Percentiles rank a stretch among this genome's conserved stretches.
phyloP scores from a whole-genome alignment of 495 filamentous ascomycete species.

The Niebla homalea region DNA sequence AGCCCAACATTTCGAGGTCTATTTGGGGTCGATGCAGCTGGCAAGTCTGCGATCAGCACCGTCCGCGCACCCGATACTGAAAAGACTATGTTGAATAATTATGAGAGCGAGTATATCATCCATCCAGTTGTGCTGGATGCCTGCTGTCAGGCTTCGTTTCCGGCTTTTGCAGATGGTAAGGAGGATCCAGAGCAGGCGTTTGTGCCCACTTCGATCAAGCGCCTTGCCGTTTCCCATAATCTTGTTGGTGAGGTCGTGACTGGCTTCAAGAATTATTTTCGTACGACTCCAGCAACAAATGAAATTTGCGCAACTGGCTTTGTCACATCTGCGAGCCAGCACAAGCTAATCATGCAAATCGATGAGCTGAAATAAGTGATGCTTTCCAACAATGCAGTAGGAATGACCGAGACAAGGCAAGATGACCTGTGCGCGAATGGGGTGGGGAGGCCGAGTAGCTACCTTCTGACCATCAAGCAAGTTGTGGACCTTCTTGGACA shows the following conservation, averaged over 20 bases:
- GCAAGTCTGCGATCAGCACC: neutral
- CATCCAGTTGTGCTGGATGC: slow-evolving; percentile 2
- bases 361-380: neutral
- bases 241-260: slow-evolving; percentile 1
- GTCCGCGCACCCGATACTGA: slow-evolving; percentile 2
- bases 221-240: slow-evolving; percentile 14
- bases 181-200: slow-evolving; percentile 10
- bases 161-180: slow-evolving; percentile 6
- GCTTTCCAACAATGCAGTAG: neutral
- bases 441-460: neutral
- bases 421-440: neutral
- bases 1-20: slow-evolving; percentile 19
- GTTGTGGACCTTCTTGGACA: neutral
- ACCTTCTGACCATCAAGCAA: neutral
- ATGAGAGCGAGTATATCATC: neutral
- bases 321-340: neutral
- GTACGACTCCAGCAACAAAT: slow-evolving; percentile 7
- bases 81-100: slow-evolving; percentile 1
- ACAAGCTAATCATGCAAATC: neutral
- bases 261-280: slow-evolving; percentile 13
- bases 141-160: slow-evolving; percentile 2
- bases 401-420: neutral
- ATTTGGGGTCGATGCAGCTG: neutral
- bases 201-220: slow-evolving; percentile 21
- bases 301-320: neutral